Conservation (phyloP, 352 stramenopile genomes). For the Peronospora destructor region DNA sequence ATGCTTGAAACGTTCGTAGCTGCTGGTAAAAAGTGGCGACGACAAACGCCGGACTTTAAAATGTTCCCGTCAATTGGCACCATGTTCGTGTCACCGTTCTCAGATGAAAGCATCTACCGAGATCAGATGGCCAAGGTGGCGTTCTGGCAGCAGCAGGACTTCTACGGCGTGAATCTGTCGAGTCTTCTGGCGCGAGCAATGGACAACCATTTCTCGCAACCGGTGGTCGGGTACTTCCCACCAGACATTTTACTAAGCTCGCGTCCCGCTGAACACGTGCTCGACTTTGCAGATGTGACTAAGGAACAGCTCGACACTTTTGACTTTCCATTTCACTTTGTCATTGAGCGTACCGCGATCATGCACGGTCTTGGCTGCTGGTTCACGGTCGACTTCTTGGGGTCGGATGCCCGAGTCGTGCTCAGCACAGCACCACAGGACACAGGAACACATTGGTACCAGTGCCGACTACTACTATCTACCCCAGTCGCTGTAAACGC, state of each 20-base stretch:
- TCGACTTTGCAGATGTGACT: slow-evolving; percentile 84
- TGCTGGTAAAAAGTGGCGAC: slow-evolving; percentile 93
- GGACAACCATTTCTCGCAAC: slow-evolving; percentile 96
- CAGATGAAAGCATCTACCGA: slow-evolving; percentile 90
- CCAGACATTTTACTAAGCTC: slow-evolving; percentile 65
- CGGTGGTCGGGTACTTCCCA: slow-evolving; percentile 91
- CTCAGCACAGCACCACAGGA: slow-evolving; percentile 81
- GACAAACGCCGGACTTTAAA: slow-evolving; percentile 46
- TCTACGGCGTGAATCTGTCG: slow-evolving; percentile 96
- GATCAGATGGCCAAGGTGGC: slow-evolving; percentile 89
- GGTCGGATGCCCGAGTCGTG: slow-evolving; percentile 68
- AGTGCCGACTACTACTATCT: slow-evolving; percentile 88
- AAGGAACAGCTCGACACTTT: slow-evolving; percentile 83
- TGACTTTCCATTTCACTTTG: slow-evolving; percentile 87
- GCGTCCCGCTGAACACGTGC: slow-evolving; percentile 46
- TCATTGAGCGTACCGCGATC: slow-evolving; percentile 85
- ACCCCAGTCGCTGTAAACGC: slow-evolving; percentile 89
- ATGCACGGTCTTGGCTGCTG: slow-evolving; percentile 97
- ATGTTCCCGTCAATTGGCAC: slow-evolving; percentile 98
- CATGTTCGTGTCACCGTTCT: slow-evolving; percentile 95
- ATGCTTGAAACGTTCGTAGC: slow-evolving; percentile 98
- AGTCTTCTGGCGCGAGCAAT: slow-evolving; percentile 90
- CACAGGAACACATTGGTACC: slow-evolving; percentile 86
- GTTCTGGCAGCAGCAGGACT: slow-evolving; percentile 94
- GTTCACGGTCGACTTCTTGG: slow-evolving; percentile 98